Evolutionary conservation across 495 filamentous ascomycete genomes (phyloP), one percentile per base, ranked within the genome.

Genomic region (Penicillium samsonianum): DNA sequence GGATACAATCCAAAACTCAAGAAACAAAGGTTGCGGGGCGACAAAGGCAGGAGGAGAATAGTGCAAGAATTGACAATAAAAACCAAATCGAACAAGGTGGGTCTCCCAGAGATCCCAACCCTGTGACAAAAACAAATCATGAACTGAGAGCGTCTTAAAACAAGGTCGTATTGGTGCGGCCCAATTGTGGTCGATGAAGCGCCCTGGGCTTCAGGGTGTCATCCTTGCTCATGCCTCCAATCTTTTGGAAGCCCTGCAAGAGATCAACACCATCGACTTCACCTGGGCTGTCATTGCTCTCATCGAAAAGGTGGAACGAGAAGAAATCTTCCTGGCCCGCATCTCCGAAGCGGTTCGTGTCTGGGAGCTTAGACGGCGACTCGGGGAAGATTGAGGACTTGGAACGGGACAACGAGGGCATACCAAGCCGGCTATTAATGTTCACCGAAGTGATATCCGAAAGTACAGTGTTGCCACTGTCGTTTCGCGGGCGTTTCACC

Each of bases 161-260:
- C 37, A 75, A 62, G 23, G 76, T 75, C 17, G 74, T 77, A 50
- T 76, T 72, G 64, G 71, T 78, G 42, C 74, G 72, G 56, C 71
- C 72, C 22, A 79, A 42, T 9, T 69, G 68, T n/a, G 79, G 73
- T 53, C 78, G 72, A 11, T 67, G 56, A 17, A 69, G 52, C n/a
- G 68, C 46, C 42, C 70, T 73, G 1, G 64, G 58, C 23, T 69
- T 68, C 16, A 67, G 35, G 2, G 58, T 30, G 23, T 71, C 68
- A 6, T 77, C 68, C 50, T 73, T 75, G 44, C 56, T 68, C 44
- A 69, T 53, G 4, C 78, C 84, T 54, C 91, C 91, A 71, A 96
- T 96, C 71, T 90, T 91, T 69, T 91, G 87, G 64, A 96, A 96
- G 7, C 91, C 91, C 67, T 91, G 88, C 50, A 92, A 80, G 53